phyloP scores from a whole-genome alignment of 306 rosid genomes.

The Fragaria nilgerrensis region DNA sequence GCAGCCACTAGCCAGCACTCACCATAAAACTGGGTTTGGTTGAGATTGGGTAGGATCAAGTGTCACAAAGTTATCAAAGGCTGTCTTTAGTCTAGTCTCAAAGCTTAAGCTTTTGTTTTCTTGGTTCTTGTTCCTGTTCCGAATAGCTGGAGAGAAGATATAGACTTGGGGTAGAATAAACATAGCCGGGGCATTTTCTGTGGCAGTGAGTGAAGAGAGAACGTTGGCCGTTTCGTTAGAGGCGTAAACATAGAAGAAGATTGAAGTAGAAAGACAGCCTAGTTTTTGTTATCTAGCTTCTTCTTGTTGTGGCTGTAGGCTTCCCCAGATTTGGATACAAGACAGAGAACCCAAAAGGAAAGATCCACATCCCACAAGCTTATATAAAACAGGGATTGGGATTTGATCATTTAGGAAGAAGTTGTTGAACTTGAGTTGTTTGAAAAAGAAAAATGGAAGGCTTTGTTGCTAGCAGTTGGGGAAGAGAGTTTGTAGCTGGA shows the following conservation, averaged over 20 bases:
- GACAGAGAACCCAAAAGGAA: conserved; percentile 7
- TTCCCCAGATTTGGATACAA: conserved; percentile 3
- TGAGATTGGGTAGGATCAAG: background rate
- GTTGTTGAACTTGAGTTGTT: background rate
- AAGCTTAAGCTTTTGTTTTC: background rate
- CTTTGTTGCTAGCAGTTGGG: conserved; percentile 70
- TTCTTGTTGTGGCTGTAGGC: background rate
- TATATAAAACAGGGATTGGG: conserved; percentile 7
- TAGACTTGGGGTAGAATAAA: too few species aligned
- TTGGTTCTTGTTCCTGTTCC: background rate
- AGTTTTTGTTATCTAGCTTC: background rate
- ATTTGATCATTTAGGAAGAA: background rate
- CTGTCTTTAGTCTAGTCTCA: background rate
- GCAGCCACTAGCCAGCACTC: background rate
- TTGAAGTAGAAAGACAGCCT: background rate
- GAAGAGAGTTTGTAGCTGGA: conserved; percentile 88
- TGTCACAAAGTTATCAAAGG: background rate
- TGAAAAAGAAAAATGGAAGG: conserved; percentile 45
- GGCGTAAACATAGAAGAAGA: background rate
- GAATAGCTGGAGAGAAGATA: background rate
- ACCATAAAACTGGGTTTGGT: background rate
- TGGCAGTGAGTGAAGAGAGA: background rate
- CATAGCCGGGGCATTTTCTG: background rate
- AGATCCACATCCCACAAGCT: background rate
- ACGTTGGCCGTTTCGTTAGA: background rate